These are phyloP conservation scores for Xylaria sp. DNA, from an alignment of 495 filamentous ascomycete genomes.

Conservation along the genomic window DNA sequence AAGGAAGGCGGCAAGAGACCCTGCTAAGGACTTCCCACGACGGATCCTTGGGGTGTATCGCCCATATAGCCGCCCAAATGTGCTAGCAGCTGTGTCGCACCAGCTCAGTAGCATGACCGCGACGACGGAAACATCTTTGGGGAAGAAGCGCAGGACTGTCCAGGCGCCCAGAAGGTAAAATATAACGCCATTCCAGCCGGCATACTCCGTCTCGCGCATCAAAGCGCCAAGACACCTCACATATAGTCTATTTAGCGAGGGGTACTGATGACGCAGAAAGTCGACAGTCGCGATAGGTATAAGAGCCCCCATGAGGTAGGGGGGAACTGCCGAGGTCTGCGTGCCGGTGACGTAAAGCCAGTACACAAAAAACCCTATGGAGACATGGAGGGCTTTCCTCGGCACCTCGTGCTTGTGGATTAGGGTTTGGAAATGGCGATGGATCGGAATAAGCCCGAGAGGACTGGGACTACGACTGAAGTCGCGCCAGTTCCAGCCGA, in stretches of 20 bases:
- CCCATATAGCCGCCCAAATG: constrained; percentile 86
- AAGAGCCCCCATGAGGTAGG: constrained; percentile 79
- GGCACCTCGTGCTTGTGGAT: constrained; percentile 82
- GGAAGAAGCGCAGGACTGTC: constrained; percentile 82
- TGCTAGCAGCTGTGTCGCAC: constrained; percentile 97
- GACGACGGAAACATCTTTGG: constrained; percentile 94
- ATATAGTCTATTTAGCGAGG: constrained; percentile 85
- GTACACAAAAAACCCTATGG: constrained; percentile 91
- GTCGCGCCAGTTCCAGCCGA: constrained; percentile 71
- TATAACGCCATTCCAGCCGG: constrained; percentile 93
- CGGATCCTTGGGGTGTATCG: constrained; percentile 86
- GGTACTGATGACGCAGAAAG: constrained; percentile 78
- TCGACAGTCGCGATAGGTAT: constrained; percentile 90
- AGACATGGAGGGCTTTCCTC: constrained; percentile 82
- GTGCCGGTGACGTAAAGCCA: constrained; percentile 79
- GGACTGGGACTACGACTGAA: constrained; percentile 89
- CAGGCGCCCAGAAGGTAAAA: constrained; percentile 94
- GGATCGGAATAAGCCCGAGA: constrained; percentile 93
- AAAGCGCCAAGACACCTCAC: constrained; percentile 82
- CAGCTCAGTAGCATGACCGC: constrained; percentile 88
- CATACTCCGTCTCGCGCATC: constrained; percentile 95
- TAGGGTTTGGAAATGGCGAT: constrained; percentile 73
- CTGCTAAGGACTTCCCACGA: constrained; percentile 88
- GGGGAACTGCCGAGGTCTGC: constrained; percentile 76
- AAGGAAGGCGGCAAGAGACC: constrained; percentile 80